These are phyloP conservation scores for Exophiala sp. DNA, from an alignment of 2,329 filamentous ascomycete species.

Conservation along the genomic window DNA sequence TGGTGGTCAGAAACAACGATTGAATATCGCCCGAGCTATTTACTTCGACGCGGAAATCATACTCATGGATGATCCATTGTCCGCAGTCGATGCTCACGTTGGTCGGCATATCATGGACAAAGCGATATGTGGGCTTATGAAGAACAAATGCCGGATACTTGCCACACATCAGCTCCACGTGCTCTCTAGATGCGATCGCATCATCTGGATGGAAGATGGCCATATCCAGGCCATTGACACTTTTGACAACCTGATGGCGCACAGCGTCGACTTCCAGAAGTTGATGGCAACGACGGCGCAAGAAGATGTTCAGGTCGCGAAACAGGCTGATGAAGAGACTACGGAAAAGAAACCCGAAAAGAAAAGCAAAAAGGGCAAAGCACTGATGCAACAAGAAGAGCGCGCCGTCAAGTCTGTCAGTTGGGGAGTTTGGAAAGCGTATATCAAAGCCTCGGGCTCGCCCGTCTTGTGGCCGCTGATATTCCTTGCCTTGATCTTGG, in stretches of 20 bases:
- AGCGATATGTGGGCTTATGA: constrained; percentile 83
- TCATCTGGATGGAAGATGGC: constrained; percentile 89
- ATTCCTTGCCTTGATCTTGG: constrained; percentile 62
- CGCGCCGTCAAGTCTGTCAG: constrained; percentile 71
- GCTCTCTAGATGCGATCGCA: constrained; percentile 81
- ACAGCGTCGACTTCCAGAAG: constrained; percentile 72
- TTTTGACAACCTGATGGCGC: constrained; percentile 79
- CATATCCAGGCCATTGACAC: constrained; percentile 81
- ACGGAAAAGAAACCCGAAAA: constrained; percentile 44
- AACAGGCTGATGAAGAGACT: constrained; percentile 46
- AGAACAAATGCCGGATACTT: constrained; percentile 83
- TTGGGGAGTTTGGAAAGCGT: constrained; percentile 75
- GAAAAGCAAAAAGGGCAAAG: constrained; percentile 48
- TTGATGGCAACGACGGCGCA: constrained; percentile 77
- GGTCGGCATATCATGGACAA: constrained; percentile 80
- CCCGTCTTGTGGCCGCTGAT: constrained; percentile 65
- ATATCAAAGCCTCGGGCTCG: constrained; percentile 70
- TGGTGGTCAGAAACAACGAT: constrained; percentile 88
- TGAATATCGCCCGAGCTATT: constrained; percentile 83
- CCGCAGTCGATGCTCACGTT: constrained; percentile 55
- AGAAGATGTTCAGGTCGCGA: constrained; percentile 50
- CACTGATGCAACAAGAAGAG: constrained; percentile 48
- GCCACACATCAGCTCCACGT: constrained; percentile 96
- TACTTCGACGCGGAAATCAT: constrained; percentile 63
- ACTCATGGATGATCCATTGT: constrained; percentile 63